Conservation (phyloP, 495 filamentous ascomycete genomes). For the Penicillium goetzii region DNA sequence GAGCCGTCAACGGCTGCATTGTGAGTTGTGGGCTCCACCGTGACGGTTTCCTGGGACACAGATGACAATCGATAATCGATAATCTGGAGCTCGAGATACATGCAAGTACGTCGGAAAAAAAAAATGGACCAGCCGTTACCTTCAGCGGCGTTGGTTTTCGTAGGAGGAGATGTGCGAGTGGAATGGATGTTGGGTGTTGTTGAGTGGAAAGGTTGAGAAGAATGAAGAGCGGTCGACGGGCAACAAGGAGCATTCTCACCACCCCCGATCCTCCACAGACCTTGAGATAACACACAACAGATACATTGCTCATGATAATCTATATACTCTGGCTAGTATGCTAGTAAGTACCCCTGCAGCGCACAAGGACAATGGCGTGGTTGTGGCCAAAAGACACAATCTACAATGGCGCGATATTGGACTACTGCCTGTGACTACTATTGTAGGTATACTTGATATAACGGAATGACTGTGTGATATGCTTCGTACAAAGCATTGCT, state of each 20-base stretch:
- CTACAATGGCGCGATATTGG: neutral
- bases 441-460: neutral
- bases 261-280: neutral
- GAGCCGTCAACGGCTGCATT: slow-evolving; percentile 11
- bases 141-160: neutral
- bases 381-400: neutral
- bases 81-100: neutral
- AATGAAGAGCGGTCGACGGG: neutral
- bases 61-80: neutral
- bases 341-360: neutral
- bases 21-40: neutral
- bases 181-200: neutral
- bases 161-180: neutral
- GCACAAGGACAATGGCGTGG: slow-evolving; percentile 1
- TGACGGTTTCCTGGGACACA: slow-evolving; percentile 1
- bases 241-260: neutral
- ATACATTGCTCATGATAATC: neutral
- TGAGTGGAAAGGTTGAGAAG: neutral
- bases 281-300: neutral
- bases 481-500: neutral
- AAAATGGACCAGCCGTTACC: neutral
- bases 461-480: neutral
- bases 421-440: neutral
- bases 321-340: neutral
- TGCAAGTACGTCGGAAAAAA: no score